Conservation (phyloP, 768 basidiomycete species). For the Rubroboletus pulcherrimus region DNA sequence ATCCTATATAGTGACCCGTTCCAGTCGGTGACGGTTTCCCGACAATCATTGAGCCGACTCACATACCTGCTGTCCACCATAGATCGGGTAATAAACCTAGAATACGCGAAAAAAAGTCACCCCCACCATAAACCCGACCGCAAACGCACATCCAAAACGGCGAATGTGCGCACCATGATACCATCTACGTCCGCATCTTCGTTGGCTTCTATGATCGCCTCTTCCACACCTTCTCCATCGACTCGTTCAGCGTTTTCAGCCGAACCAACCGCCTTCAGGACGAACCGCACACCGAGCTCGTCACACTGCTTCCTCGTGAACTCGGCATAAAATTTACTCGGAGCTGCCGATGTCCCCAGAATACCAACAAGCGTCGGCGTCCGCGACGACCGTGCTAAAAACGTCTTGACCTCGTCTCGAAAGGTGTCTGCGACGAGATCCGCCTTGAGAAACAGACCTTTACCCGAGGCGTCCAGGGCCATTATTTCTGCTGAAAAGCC, state of each 20-base stretch:
- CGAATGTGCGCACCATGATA: conserved; percentile 72
- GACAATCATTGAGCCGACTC: background rate
- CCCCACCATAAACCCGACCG: background rate
- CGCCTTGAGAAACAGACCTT: conserved; percentile 76
- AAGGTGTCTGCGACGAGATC: conserved; percentile 72
- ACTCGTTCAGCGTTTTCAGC: conserved; percentile 40
- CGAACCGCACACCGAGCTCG: conserved; percentile 82
- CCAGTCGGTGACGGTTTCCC: conserved; percentile 1
- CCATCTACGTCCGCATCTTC: conserved; percentile 82
- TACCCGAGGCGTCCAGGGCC: conserved; percentile 38
- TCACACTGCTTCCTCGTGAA: conserved; percentile 92
- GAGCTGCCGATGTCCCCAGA: conserved; percentile 76
- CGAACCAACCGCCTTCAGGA: conserved; percentile 60
- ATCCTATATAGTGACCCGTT: conserved; percentile 55
- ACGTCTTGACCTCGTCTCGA: conserved; percentile 60
- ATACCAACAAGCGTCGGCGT: conserved; percentile 86
- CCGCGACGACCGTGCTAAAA: conserved; percentile 35
- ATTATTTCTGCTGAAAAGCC: background rate
- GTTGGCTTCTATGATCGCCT: conserved; percentile 94
- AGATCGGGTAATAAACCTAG: conserved; percentile 96
- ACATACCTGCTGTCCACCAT: conserved; percentile 79
- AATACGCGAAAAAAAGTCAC: background rate
- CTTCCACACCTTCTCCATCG: conserved; percentile 90
- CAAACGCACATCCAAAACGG: background rate
- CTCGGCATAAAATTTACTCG: conserved; percentile 80